Base-by-base conservation (phyloP, 2,329 filamentous ascomycete genomes). In the Colletotrichum theobromicola region DNA sequence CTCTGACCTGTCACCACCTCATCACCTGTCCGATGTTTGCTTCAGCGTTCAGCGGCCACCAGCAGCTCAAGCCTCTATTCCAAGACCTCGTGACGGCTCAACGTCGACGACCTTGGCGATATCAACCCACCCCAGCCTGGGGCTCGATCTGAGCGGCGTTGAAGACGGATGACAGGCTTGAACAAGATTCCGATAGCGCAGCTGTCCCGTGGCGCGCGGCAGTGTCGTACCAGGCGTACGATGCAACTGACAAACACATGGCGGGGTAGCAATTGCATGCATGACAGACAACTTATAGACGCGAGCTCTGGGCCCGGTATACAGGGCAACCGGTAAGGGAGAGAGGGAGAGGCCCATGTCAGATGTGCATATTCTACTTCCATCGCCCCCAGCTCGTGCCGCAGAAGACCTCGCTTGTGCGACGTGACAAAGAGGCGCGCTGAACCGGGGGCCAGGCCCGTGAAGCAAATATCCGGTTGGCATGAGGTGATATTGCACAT, bases 401-500 rank as follows among this genome's bases (percentile, higher is more conserved):
- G 30, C 50, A 58, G 28, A 58, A 24, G 18, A 24, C 28, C 21
- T 57, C 50, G n/a, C 53, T 50, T 12, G 62, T 67, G 24, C 35
- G 26, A 74, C 62, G 63, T 63, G 55, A 72, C 26, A 30, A 32
- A 57, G 32, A 34, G 34, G 57, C 57, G 55, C 57, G 62, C 30
- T 67, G 18, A 50, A 16, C 24, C 42, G 15, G 15, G 7, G 30
- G n/a, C 13, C 21, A n/a, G 18, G 10, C 26, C 37, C 5, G 16
- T 28, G 7, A 24, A 63, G 62, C 42, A 67, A 50, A 50, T 67
- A 28, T 67, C 50, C 34, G 62, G 24, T n/a, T 67, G 72, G 63
- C 24, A 75, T 72, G 69, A 9, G 10, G n/a, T 32, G 30, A 67
- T 50, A 67, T 72, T 72, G 21, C 68, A 58, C 55, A 50, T n/a